Percentiles rank a stretch among this genome's conserved stretches.
phyloP scores from a whole-genome alignment of 2,329 filamentous ascomycete species.

The Colletotrichum sp. region DNA sequence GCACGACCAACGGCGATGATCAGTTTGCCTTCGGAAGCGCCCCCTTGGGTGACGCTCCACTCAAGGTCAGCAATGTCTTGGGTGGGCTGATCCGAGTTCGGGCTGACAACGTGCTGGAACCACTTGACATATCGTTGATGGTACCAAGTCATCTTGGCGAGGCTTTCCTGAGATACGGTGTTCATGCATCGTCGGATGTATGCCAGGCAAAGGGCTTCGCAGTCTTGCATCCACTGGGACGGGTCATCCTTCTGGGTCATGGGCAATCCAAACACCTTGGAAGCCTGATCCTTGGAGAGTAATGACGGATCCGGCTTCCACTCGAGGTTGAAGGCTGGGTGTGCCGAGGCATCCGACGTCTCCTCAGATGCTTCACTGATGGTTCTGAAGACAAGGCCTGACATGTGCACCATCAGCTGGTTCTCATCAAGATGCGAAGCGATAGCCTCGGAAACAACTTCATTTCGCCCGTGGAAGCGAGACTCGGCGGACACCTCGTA shows the following conservation, averaged over 20 bases:
- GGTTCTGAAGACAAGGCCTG: slow-evolving; percentile 23
- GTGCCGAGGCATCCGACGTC: background rate
- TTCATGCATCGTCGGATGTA: slow-evolving; percentile 5
- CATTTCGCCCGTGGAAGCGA: slow-evolving; percentile 4
- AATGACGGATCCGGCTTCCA: slow-evolving; percentile 25
- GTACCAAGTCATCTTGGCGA: slow-evolving; percentile 6
- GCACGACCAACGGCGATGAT: slow-evolving; percentile 24
- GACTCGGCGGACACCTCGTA: slow-evolving; percentile 21
- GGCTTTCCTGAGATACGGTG: background rate
- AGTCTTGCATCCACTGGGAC: slow-evolving; percentile 21
- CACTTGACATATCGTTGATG: slow-evolving; percentile 19
- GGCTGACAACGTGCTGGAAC: slow-evolving; percentile 15
- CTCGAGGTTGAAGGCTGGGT: slow-evolving; percentile 20
- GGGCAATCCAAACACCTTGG: slow-evolving; percentile 17
- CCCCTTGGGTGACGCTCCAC: background rate
- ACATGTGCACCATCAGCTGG: slow-evolving; percentile 17
- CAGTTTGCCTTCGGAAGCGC: slow-evolving; percentile 22
- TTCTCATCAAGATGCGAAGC: slow-evolving; percentile 16
- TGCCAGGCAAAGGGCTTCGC: slow-evolving; percentile 14
- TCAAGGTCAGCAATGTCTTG: slow-evolving; percentile 12
- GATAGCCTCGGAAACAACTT: slow-evolving; percentile 16
- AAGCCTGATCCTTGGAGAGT: slow-evolving; percentile 18
- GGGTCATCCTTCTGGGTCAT: slow-evolving; percentile 17
- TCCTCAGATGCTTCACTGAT: slow-evolving; percentile 4
- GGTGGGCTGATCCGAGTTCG: background rate